These are phyloP conservation scores for Diplodia corticola DNA, from an alignment of 2,329 filamentous ascomycete species.

Conservation along the genomic window DNA sequence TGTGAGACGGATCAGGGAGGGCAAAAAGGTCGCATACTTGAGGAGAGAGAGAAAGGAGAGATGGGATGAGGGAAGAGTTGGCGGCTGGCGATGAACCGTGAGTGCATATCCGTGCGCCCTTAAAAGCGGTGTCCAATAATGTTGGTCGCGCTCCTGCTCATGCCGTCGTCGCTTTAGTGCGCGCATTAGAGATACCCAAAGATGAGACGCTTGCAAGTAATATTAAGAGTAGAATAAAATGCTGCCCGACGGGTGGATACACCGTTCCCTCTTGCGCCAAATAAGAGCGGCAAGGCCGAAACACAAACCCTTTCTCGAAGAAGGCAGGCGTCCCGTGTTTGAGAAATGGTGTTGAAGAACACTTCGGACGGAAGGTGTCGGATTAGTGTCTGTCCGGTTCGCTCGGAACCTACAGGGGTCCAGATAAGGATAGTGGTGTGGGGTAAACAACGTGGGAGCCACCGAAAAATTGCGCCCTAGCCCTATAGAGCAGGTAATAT, in stretches of 20 bases:
- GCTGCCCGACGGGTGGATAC: not conserved
- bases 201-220: not conserved
- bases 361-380: conserved; percentile 5
- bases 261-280: not conserved
- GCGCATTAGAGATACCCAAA: conserved; percentile 8
- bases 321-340: not conserved
- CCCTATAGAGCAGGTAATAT: conserved; percentile 11
- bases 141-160: not conserved
- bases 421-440: conserved; percentile 13
- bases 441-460: conserved; percentile 18
- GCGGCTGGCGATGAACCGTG: conserved; percentile 70
- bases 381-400: not conserved
- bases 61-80: conserved; percentile 95
- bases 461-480: conserved; percentile 9
- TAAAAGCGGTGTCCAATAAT: not conserved
- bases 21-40: conserved; percentile 74
- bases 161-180: not conserved
- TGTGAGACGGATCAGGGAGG: conserved; percentile 77
- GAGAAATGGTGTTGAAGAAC: conserved; percentile 7
- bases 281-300: not conserved
- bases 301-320: not conserved
- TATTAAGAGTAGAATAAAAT: not conserved
- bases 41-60: conserved; percentile 84
- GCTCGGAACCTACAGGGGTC: conserved; percentile 11
- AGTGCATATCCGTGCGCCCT: conserved; percentile 20